Base-by-base conservation (phyloP, 768 basidiomycete species). In the Aureoboletus auriporus region DNA sequence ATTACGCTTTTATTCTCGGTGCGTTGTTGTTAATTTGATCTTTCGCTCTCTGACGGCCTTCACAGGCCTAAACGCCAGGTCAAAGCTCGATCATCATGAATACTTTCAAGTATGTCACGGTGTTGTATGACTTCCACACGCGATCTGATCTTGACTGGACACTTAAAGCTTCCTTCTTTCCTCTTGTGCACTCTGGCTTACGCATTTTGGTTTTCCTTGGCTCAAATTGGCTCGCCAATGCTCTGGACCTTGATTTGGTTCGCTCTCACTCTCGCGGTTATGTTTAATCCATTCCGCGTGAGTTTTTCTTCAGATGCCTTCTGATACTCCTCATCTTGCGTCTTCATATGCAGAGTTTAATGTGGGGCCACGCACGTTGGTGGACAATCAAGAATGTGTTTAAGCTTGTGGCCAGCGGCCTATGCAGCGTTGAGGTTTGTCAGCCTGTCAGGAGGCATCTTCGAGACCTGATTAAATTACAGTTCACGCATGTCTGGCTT, bases 1-100 rank as follows among this genome's bases (percentile, higher is more conserved):
- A 97, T 62, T 95, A 93, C 58, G 78, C 84, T 14, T 95, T 97
- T 64, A 89, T 94, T 30, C 89, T 94, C 59, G 87, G 87, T 88
- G 50, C 34, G 77, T 57, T 17, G 8, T 31, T 39, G 8, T 30
- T 16, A 23, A 23, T 23, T n/a, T 12, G 28, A 35, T 1, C 8
- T 26, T n/a, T 43, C 16, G 8, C 4, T 42, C 14, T 40, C 47
- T 63, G 28, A 61, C 29, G n/a, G 38, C 38, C 5, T 35, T 12
- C 17, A 17, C 56, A 85, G 90, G 88, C 63, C 65, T 94, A 45
- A 79, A 91, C 53, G 61, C 82, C 17, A 75, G 82, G 48, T 82
- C 84, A 30, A 80, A 76, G 28, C 68, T 94, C 46, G 90, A 96
- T 63, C 78, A 80, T 62, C 81, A 84, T 26, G 79, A 89, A 68